phyloP scores from a whole-genome alignment of 2,329 filamentous ascomycete genomes.

The Cadophora malorum region DNA sequence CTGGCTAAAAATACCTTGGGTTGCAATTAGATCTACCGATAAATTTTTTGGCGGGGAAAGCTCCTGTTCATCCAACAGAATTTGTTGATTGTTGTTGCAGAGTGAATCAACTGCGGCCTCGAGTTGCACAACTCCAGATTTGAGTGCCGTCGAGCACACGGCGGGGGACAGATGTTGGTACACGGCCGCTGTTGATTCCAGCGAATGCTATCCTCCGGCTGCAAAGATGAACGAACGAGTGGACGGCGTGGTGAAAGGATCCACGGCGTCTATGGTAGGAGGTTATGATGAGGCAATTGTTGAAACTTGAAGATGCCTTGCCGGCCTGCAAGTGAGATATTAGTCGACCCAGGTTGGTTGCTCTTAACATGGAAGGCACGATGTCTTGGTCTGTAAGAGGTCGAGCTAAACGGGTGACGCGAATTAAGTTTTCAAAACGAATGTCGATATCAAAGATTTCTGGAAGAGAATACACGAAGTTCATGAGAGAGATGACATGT shows the following conservation, averaged over 20 bases:
- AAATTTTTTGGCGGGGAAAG: background rate
- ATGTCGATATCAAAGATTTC: conserved; percentile 10
- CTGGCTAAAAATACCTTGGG: background rate
- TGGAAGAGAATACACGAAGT: background rate
- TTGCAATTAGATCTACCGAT: conserved; percentile 4
- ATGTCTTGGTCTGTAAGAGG: conserved; percentile 23
- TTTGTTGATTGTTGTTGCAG: conserved; percentile 8
- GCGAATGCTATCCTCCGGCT: background rate
- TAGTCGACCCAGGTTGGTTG: background rate
- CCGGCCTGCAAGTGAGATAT: conserved; percentile 13
- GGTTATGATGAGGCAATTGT: conserved; percentile 3
- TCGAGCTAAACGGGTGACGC: conserved; percentile 9
- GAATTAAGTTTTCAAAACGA: conserved; percentile 16
- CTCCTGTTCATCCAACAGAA: conserved; percentile 5
- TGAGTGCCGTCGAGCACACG: background rate
- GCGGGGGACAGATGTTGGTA: conserved; percentile 9
- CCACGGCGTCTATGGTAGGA: conserved; percentile 19
- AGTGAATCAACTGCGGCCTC: background rate
- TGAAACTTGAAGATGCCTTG: conserved; percentile 4
- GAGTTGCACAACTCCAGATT: conserved; percentile 7
- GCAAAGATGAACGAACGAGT: background rate
- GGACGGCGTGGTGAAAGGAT: conserved; percentile 14
- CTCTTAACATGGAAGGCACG: conserved; percentile 21
- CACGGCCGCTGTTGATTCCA: background rate
- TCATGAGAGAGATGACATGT: conserved; percentile 17